Conservation (phyloP, 1,284 basidiomycete genomes). For the Gymnopus androsaceus region DNA sequence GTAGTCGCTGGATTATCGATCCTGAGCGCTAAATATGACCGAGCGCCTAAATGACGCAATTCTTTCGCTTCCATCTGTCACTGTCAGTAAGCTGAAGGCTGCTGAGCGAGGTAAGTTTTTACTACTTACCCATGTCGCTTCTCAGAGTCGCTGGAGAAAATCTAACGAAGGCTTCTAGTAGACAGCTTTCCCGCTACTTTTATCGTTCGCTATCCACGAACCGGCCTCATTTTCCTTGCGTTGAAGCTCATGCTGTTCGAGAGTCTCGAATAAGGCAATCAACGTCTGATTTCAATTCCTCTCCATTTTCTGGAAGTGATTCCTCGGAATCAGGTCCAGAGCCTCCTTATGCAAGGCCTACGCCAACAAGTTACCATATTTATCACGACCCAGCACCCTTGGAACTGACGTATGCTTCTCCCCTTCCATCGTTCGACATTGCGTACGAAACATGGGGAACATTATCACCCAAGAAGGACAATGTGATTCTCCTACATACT, state of each 20-base stretch:
- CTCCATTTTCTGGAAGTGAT: constrained; percentile 19
- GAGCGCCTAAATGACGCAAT: constrained; percentile 2
- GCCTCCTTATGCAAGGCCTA: constrained; percentile 75
- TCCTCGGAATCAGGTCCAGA: constrained; percentile 63
- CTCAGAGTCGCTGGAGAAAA: not conserved
- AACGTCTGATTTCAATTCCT: constrained; percentile 16
- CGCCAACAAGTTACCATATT: constrained; percentile 64
- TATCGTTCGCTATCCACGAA: constrained; percentile 17
- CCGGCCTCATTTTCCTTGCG: constrained; percentile 69
- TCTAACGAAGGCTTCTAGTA: constrained; percentile 8
- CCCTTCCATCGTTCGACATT: constrained; percentile 79
- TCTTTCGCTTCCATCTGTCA: not conserved
- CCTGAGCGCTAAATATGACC: too few relatives aligned
- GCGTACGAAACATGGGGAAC: constrained; percentile 99
- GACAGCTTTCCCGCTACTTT: constrained; percentile 1
- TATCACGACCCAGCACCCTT: constrained; percentile 69
- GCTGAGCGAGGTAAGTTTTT: not conserved
- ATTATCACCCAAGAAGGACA: constrained; percentile 77
- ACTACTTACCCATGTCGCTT: not conserved
- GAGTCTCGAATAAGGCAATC: constrained; percentile 49
- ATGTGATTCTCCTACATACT: constrained; percentile 96
- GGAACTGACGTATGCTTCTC: constrained; percentile 71
- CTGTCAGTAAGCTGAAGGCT: not conserved
- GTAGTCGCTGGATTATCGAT: not conserved
- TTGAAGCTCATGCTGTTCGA: constrained; percentile 71